Base-by-base conservation (phyloP, 345 rosid genomes). In the Ceriops tagal region DNA sequence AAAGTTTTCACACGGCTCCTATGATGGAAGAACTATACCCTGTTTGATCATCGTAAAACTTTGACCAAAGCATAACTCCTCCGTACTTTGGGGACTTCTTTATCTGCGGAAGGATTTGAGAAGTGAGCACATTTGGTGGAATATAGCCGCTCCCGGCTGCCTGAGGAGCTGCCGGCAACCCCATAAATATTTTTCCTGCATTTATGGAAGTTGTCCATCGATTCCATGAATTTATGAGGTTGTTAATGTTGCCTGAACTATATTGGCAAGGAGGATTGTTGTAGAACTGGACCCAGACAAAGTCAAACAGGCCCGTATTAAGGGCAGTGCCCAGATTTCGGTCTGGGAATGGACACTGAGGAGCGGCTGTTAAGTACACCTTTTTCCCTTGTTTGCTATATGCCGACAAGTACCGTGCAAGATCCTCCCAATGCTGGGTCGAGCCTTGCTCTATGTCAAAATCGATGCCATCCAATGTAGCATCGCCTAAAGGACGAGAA, bases 21-120 rank as follows among this genome's bases (percentile, higher is more conserved):
- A 53, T 43, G 58, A 79, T 68, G 26, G 70, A 47, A 20, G 62
- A 34, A 47, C 80, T 76, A 22, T 80, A 80, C 2, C 78, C 83
- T 43, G 10, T 73, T 58, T 32, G 58, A 11, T 66, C 68, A 70
- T 80, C 83, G 43, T 37, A 73, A 9, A 8, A 80, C 73, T 51
- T 76, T 46, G 80, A 77, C 80, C 83, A 80, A n/a, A 80, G 71
- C 80, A 76, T 73, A 13, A 76, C 70, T 2, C 83, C 80, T 46
- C 83, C 83, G 63, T 80, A 76, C 74, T 76, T 73, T 1, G 72
- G 47, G 5, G 80, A 65, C 27, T 31, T 62, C 67, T 66, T 75
- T 31, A 79, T 72, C 60, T 20, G 64, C 13, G 83, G 80, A 72
- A 75, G 75, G 56, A 79, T 69, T 32, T 31, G 30, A 49, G 72